Conservation (phyloP, 225 moss, liverwort and hornwort species). For the Rhytidiadelphus loreus region DNA sequence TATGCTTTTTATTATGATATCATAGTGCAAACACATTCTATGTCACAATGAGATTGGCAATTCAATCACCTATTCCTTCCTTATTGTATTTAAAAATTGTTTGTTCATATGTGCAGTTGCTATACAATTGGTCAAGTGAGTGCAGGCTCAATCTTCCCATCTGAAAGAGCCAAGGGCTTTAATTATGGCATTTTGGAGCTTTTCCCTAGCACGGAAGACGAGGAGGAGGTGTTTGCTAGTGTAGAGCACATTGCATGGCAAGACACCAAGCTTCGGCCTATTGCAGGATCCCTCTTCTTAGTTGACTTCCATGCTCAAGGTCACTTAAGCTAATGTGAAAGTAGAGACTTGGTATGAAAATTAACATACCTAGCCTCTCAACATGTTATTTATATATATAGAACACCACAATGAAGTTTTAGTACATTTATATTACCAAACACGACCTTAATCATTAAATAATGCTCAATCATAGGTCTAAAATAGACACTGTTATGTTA, state of each 20-base stretch:
- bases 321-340: no score
- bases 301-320: constrained; percentile 18
- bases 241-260: constrained; percentile 41
- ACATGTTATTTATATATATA: background rate
- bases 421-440: background rate
- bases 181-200: constrained; percentile 45
- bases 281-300: constrained; percentile 26
- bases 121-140: constrained; percentile 39
- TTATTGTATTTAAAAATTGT: background rate
- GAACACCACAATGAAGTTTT: background rate
- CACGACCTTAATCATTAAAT: background rate
- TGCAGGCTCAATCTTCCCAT: constrained; percentile 29
- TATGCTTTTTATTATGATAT: background rate
- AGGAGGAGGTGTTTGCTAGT: constrained; percentile 24
- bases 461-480: background rate
- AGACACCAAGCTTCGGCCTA: constrained; percentile 30
- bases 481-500: fast-evolving
- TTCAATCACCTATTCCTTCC: background rate
- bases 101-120: background rate
- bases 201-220: constrained; percentile 34
- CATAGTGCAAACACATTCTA: background rate
- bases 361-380: background rate
- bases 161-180: constrained; percentile 36
- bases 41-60: no score
- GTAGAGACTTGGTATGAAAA: fast-evolving